phyloP scores from a whole-genome alignment of 306 rosid genomes.

The Glycine tomentella region DNA sequence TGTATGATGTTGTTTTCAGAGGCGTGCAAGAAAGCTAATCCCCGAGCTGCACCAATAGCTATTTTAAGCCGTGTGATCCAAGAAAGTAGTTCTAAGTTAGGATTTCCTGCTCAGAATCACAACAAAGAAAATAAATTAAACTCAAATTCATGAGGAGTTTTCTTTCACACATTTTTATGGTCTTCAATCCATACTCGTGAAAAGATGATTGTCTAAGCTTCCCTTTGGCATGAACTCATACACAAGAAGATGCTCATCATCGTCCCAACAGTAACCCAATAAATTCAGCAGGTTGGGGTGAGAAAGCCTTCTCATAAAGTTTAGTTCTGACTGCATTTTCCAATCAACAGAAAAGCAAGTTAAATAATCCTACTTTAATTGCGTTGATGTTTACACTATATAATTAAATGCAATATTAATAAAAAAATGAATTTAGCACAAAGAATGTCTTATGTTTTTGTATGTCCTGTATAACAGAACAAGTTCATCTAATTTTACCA shows the following conservation, averaged over 20 bases:
- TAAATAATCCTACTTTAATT: not conserved
- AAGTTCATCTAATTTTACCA: too few relatives aligned
- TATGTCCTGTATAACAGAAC: too few relatives aligned
- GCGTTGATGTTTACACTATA: too few relatives aligned
- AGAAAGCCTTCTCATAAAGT: slow-evolving; percentile 77
- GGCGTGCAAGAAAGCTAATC: too few relatives aligned
- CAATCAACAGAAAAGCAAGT: slow-evolving; percentile 31
- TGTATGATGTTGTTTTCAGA: too few relatives aligned
- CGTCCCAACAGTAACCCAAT: slow-evolving; percentile 84
- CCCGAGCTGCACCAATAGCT: too few relatives aligned
- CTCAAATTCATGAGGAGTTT: slow-evolving; percentile 17
- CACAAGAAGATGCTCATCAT: slow-evolving; percentile 80
- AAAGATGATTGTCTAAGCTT: slow-evolving; percentile 90
- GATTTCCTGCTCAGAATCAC: slow-evolving; percentile 58
- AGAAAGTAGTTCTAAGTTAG: too few relatives aligned
- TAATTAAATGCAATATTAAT: too few relatives aligned
- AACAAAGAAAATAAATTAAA: slow-evolving; percentile 27
- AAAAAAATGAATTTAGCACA: too few relatives aligned
- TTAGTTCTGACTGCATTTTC: slow-evolving; percentile 78
- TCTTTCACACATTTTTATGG: not conserved
- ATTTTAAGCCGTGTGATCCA: too few relatives aligned
- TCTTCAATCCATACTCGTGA: slow-evolving; percentile 66
- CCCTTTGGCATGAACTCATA: slow-evolving; percentile 87
- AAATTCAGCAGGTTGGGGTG: slow-evolving; percentile 87
- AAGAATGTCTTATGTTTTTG: too few relatives aligned